Conservation (phyloP, 2,329 filamentous ascomycete species). For the Xylariaceae sp. region DNA sequence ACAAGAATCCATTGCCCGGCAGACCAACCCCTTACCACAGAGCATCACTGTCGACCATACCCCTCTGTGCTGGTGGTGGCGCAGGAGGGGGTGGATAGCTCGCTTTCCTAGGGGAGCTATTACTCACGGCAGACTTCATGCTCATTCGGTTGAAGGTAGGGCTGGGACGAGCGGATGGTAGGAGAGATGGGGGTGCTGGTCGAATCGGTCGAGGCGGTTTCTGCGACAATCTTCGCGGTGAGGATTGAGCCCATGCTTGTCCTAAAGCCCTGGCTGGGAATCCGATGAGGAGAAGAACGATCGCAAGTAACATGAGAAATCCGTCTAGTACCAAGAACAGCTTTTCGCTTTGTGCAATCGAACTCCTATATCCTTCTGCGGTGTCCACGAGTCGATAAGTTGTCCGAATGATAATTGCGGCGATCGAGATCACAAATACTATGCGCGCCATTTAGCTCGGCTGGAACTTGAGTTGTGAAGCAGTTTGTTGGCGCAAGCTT, state of each 20-base stretch:
- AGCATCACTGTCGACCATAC: conserved; percentile 30
- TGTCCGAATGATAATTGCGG: conserved; percentile 26
- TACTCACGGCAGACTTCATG: conserved; percentile 12
- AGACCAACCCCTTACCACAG: conserved; percentile 25
- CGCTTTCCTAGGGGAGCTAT: conserved; percentile 11
- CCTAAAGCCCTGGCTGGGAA: conserved; percentile 29
- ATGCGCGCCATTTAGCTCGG: neutral
- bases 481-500: conserved; percentile 10
- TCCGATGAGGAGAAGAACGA: conserved; percentile 19
- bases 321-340: conserved; percentile 30
- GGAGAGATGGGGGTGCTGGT: conserved; percentile 15
- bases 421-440: conserved; percentile 23
- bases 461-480: no score
- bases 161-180: conserved; percentile 16
- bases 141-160: conserved; percentile 19
- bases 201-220: conserved; percentile 18
- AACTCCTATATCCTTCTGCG: conserved; percentile 23
- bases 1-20: no score
- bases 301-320: conserved; percentile 23
- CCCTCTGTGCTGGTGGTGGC: conserved; percentile 13
- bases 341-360: conserved; percentile 24
- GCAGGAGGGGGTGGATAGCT: conserved; percentile 9
- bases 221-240: conserved; percentile 12
- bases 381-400: conserved; percentile 27
- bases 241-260: conserved; percentile 16